phyloP scores from a whole-genome alignment of 192 early-diverging fungal species.

The Backusella morwellensis region DNA sequence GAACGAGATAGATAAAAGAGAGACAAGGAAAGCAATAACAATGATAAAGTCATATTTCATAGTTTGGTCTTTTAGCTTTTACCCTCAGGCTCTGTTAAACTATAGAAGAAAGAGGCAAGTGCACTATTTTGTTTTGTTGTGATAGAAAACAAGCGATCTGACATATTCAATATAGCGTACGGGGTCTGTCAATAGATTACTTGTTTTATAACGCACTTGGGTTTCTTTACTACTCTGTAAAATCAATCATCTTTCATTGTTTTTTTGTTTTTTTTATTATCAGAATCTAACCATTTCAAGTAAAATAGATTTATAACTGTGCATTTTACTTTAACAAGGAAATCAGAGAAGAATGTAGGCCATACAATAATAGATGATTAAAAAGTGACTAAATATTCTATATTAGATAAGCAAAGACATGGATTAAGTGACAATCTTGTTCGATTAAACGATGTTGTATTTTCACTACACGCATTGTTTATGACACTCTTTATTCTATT shows the following conservation, averaged over 20 bases:
- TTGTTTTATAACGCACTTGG: constrained; percentile 77
- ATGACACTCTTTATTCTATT: constrained; percentile 54
- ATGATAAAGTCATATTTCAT: constrained; percentile 60
- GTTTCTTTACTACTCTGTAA: constrained; percentile 76
- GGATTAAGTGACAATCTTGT: constrained; percentile 64
- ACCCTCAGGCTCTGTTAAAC: constrained; percentile 80
- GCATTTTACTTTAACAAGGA: constrained; percentile 61
- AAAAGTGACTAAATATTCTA: not conserved
- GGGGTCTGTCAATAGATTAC: constrained; percentile 88
- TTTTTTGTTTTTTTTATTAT: no score
- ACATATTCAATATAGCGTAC: constrained; percentile 43
- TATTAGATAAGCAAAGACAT: constrained; percentile 42
- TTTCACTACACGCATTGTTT: constrained; percentile 73
- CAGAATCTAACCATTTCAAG: not conserved
- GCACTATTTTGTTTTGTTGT: not conserved
- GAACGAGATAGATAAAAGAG: not conserved
- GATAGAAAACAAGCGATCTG: not conserved
- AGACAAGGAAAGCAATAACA: not conserved
- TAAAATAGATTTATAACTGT: constrained; percentile 61
- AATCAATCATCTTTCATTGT: no score
- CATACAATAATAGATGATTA: not conserved
- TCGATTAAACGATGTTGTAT: constrained; percentile 78
- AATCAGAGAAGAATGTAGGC: constrained; percentile 57
- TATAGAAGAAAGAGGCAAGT: constrained; percentile 57
- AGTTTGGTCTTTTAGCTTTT: constrained; percentile 85